phyloP scores from a whole-genome alignment of 352 stramenopile species.

The Pythium chondricola region DNA sequence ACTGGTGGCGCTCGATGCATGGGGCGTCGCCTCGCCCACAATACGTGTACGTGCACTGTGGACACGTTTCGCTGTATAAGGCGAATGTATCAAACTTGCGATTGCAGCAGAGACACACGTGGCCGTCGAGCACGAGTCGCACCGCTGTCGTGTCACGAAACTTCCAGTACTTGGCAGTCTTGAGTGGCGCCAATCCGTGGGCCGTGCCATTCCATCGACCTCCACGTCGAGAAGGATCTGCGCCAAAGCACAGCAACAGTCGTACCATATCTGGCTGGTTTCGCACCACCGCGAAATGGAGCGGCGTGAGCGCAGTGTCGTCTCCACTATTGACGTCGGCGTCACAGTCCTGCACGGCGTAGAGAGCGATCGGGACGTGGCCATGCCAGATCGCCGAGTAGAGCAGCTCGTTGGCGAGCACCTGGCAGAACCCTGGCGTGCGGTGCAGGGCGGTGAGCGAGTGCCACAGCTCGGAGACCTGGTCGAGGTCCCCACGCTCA shows the following conservation, averaged over 20 bases:
- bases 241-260: constrained; percentile 50
- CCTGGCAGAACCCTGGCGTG: constrained; percentile 14
- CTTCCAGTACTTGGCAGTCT: constrained; percentile 56
- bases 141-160: constrained; percentile 60
- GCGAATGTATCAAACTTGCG: constrained; percentile 53
- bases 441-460: constrained; percentile 27
- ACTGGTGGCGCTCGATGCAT: constrained; percentile 67
- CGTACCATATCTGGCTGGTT: constrained; percentile 76
- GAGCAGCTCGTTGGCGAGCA: constrained; percentile 76
- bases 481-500: constrained; percentile 23
- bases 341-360: constrained; percentile 53
- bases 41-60: constrained; percentile 47
- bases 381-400: constrained; percentile 75
- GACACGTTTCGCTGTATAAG: constrained; percentile 45
- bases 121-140: constrained; percentile 52
- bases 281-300: constrained; percentile 73
- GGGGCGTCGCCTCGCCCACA: constrained; percentile 35
- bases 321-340: constrained; percentile 70
- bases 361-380: constrained; percentile 42
- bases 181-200: constrained; percentile 40
- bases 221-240: constrained; percentile 22
- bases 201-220: constrained; percentile 29
- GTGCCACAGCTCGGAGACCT: constrained; percentile 41
- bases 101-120: constrained; percentile 83
- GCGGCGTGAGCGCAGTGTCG: constrained; percentile 55